A percentile compares a stretch with the other conserved stretches of the same genome.
phyloP scores from a whole-genome alignment of 805 yeast species.

The Isabelozyma heimii region DNA sequence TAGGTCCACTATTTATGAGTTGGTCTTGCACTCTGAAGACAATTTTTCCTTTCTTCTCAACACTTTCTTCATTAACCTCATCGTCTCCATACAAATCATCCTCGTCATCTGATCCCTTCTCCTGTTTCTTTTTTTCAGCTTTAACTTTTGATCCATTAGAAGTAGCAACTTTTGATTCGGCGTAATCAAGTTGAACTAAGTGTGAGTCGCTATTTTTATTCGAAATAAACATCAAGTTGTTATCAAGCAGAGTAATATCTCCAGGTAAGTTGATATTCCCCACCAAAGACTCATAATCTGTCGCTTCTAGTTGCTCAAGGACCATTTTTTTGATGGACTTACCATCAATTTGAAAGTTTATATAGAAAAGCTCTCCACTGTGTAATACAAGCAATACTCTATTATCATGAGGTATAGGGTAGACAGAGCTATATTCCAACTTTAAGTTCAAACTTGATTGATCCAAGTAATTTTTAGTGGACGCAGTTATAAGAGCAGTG shows the following conservation, averaged over 20 bases:
- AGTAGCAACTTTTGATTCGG: constrained; percentile 12
- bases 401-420: constrained; percentile 34
- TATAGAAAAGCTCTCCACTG: constrained; percentile 31
- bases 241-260: constrained; percentile 38
- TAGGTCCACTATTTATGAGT: constrained; percentile 69
- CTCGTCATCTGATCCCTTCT: constrained; percentile 29
- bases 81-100: constrained; percentile 40
- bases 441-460: constrained; percentile 49
- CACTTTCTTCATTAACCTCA: constrained; percentile 21
- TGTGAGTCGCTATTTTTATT: constrained; percentile 59
- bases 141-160: constrained; percentile 2
- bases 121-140: constrained; percentile 2
- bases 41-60: constrained; percentile 13
- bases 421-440: constrained; percentile 50
- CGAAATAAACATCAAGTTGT: constrained; percentile 54
- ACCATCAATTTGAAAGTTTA: constrained; percentile 41
- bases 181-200: constrained; percentile 42
- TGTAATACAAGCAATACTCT: constrained; percentile 28
- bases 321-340: constrained; percentile 35
- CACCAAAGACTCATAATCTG: constrained; percentile 25
- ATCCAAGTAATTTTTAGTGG: constrained; percentile 40
- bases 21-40: constrained; percentile 50
- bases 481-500: constrained; percentile 36
- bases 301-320: constrained; percentile 28
- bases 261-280: constrained; percentile 35